These are phyloP conservation scores for Chrysophaeum taylorii DNA, from an alignment of 352 stramenopile species.

Conservation along the genomic window DNA sequence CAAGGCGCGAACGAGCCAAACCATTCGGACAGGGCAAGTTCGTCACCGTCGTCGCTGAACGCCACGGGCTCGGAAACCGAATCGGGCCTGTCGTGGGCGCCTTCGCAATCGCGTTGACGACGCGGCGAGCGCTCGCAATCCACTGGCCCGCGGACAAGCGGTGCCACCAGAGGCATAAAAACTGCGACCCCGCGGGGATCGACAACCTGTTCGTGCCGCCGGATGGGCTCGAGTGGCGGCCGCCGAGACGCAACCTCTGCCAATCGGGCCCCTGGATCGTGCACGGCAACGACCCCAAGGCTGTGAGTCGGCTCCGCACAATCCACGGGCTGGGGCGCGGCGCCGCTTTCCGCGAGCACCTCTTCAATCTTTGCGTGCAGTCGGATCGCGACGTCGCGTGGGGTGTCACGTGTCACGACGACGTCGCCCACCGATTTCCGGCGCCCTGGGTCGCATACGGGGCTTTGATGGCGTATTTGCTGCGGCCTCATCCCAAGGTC, in stretches of 20 bases:
- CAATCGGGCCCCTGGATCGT: neutral
- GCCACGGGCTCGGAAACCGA: neutral
- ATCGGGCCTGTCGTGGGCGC: neutral
- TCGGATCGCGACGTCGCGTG: neutral
- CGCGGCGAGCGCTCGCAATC: neutral
- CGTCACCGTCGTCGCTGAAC: neutral
- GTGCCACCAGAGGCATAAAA: neutral
- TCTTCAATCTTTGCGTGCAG: neutral
- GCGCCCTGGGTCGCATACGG: neutral
- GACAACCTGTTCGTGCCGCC: neutral
- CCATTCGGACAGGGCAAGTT: neutral
- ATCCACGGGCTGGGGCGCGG: neutral
- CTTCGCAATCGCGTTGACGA: neutral
- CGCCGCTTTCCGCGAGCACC: neutral
- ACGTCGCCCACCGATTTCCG: neutral
- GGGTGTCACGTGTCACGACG: neutral
- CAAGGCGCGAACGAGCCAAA: neutral
- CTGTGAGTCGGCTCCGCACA: too few relatives aligned
- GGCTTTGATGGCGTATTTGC: neutral
- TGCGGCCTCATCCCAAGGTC: neutral
- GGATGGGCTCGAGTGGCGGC: neutral
- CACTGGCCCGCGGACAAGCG: neutral
- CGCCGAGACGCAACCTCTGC: neutral
- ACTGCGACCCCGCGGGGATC: neutral
- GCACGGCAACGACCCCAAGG: neutral